Evolutionary conservation across 805 yeast species (phyloP).

Genomic region (Metschnikowia bowlesiae): DNA sequence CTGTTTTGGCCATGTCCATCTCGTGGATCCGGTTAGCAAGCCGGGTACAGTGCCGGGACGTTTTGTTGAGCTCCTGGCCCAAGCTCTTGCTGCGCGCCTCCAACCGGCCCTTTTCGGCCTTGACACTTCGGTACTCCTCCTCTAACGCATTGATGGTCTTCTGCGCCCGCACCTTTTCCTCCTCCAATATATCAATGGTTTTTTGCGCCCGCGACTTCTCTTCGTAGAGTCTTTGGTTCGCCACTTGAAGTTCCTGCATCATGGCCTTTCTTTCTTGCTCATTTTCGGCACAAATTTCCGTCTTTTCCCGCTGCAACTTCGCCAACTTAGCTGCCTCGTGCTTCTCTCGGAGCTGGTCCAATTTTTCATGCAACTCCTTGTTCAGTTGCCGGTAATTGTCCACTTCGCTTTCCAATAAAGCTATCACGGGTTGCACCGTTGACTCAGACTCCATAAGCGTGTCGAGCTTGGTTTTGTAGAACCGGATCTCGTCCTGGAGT

Average conservation of each 20-base stretch:
- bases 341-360: conserved; percentile 9
- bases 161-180: conserved; percentile 20
- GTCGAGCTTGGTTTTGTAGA: conserved; percentile 28
- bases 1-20: conserved; percentile 9
- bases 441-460: conserved; percentile 16
- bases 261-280: conserved; percentile 5
- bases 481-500: conserved; percentile 31
- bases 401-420: conserved; percentile 31
- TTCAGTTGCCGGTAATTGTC: conserved; percentile 27
- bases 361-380: conserved; percentile 22
- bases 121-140: conserved; percentile 23
- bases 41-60: conserved; percentile 26
- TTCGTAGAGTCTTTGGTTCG: conserved; percentile 7
- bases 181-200: conserved; percentile 25
- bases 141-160: conserved; percentile 26
- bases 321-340: conserved; percentile 1
- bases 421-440: conserved; percentile 12
- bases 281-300: neutral
- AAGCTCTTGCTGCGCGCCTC: conserved; percentile 25
- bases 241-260: conserved; percentile 9
- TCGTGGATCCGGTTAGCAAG: conserved; percentile 27
- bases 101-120: conserved; percentile 27
- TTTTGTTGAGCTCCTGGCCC: conserved; percentile 27
- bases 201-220: conserved; percentile 21
- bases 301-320: conserved; percentile 1